Conservation (phyloP, 2,329 filamentous ascomycete genomes). For the Ilyonectria sp. region DNA sequence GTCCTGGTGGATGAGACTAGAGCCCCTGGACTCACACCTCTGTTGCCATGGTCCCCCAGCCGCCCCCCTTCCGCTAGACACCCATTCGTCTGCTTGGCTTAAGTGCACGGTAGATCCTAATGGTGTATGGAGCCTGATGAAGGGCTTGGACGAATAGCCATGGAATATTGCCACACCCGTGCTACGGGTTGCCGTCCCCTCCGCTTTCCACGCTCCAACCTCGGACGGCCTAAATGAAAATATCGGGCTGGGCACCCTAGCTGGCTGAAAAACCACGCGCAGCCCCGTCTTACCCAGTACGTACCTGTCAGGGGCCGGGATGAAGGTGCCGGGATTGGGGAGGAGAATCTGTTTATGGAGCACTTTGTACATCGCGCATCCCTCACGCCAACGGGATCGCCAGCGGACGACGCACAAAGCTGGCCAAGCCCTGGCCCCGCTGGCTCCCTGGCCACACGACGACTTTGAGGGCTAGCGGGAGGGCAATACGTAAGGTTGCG, state of each 20-base stretch:
- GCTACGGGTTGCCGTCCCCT: slow-evolving; percentile 35
- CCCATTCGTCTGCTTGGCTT: slow-evolving; percentile 36
- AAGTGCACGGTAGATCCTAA: slow-evolving; percentile 42
- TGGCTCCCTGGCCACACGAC: slow-evolving; percentile 26
- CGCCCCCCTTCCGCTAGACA: slow-evolving; percentile 30
- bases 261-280: slow-evolving; percentile 43
- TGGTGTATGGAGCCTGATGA: slow-evolving; percentile 30
- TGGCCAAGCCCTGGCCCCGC: slow-evolving; percentile 13
- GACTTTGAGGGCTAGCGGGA: slow-evolving; percentile 42
- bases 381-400: slow-evolving; percentile 8
- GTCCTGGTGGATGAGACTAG: slow-evolving; percentile 41
- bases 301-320: slow-evolving; percentile 12
- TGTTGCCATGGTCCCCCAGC: slow-evolving; percentile 25
- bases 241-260: slow-evolving; percentile 19
- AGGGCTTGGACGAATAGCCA: slow-evolving; percentile 25
- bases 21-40: slow-evolving; percentile 36
- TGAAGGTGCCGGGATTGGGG: slow-evolving; percentile 3
- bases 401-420: slow-evolving; percentile 3
- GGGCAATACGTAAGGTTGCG: slow-evolving; percentile 38
- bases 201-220: slow-evolving; percentile 25
- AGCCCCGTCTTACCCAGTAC: slow-evolving; percentile 21
- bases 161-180: slow-evolving; percentile 45
- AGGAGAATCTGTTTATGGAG: background rate
- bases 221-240: slow-evolving; percentile 26
- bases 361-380: background rate